These are phyloP conservation scores for Wickerhamomyces hampshirensis DNA, from an alignment of 805 yeast genomes.

Conservation along the genomic window DNA sequence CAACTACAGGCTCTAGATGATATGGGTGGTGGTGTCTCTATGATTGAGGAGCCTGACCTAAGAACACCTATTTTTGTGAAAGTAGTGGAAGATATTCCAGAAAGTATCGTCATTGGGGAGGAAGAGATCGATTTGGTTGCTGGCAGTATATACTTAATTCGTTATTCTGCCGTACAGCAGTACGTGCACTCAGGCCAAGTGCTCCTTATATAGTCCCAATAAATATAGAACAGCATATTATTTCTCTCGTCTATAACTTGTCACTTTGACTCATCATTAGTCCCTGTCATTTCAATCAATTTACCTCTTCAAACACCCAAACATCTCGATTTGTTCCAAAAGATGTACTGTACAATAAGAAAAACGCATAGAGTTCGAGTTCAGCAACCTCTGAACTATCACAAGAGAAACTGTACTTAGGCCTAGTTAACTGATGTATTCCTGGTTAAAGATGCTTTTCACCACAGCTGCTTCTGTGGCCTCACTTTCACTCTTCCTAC, in stretches of 20 bases:
- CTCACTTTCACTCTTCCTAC: slow-evolving; percentile 40
- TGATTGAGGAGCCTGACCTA: slow-evolving; percentile 78
- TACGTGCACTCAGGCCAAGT: slow-evolving; percentile 38
- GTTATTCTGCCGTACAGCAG: slow-evolving; percentile 51
- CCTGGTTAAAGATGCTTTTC: slow-evolving; percentile 31
- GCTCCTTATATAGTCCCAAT: slow-evolving; percentile 33
- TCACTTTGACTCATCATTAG: too few species aligned
- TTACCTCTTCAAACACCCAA: too few species aligned
- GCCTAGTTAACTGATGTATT: too few species aligned
- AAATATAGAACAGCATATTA: too few species aligned
- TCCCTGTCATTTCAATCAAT: too few species aligned
- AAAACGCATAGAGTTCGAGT: too few species aligned
- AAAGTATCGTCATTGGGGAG: slow-evolving; percentile 40
- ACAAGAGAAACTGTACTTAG: too few species aligned
- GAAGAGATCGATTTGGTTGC: slow-evolving; percentile 53
- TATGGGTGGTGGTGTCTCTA: slow-evolving; percentile 55
- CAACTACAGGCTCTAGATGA: slow-evolving; percentile 74
- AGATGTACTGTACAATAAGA: too few species aligned
- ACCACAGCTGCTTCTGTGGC: slow-evolving; percentile 41
- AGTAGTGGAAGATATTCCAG: slow-evolving; percentile 36
- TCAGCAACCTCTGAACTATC: too few species aligned
- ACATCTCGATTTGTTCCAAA: too few species aligned
- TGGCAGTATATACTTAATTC: slow-evolving; percentile 71
- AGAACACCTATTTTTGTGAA: slow-evolving; percentile 73
- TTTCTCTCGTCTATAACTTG: too few species aligned